Evolutionary conservation across 2,329 filamentous ascomycete genomes (phyloP).

Genomic region (Alternaria sp.): DNA sequence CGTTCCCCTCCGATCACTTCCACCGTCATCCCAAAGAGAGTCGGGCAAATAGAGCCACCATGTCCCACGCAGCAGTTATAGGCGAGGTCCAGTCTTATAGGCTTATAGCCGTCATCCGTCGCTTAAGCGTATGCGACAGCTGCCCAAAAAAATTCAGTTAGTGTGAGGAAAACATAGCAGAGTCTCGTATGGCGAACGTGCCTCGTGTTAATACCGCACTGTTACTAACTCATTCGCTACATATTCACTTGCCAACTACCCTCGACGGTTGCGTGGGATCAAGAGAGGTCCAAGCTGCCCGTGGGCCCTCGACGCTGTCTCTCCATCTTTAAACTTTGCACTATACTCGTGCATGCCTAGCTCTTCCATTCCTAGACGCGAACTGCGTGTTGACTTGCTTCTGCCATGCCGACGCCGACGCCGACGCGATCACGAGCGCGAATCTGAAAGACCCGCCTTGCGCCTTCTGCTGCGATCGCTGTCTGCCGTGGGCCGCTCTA

Average conservation of each 20-base stretch:
- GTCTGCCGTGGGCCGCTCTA: conserved; percentile 6
- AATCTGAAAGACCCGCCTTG: conserved; percentile 14
- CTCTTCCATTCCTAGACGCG: conserved; percentile 13
- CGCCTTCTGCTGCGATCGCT: conserved; percentile 12
- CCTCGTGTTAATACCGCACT: conserved; percentile 8
- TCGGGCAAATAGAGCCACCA: conserved; percentile 12
- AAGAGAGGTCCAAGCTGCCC: conserved; percentile 41
- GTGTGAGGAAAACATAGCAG: conserved; percentile 4
- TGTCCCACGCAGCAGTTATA: conserved; percentile 25
- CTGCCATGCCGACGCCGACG: conserved; percentile 12
- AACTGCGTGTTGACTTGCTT: conserved; percentile 21
- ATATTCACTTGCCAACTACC: conserved; percentile 20
- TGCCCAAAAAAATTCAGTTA: not conserved
- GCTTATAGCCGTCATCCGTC: conserved; percentile 11
- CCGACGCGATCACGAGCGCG: conserved; percentile 8
- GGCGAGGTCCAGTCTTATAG: conserved; percentile 18
- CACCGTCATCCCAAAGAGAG: conserved; percentile 7
- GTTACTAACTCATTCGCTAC: conserved; percentile 10
- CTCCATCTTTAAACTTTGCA: conserved; percentile 18
- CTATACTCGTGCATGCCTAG: conserved; percentile 11
- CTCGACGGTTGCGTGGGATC: conserved; percentile 24
- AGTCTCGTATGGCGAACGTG: conserved; percentile 9
- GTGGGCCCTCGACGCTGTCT: conserved; percentile 8
- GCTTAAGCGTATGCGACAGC: conserved; percentile 9
- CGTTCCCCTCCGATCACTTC: conserved; percentile 7